These are phyloP conservation scores for Epichloe amarillans DNA, from an alignment of 2,329 filamentous ascomycete species.

Conservation along the genomic window DNA sequence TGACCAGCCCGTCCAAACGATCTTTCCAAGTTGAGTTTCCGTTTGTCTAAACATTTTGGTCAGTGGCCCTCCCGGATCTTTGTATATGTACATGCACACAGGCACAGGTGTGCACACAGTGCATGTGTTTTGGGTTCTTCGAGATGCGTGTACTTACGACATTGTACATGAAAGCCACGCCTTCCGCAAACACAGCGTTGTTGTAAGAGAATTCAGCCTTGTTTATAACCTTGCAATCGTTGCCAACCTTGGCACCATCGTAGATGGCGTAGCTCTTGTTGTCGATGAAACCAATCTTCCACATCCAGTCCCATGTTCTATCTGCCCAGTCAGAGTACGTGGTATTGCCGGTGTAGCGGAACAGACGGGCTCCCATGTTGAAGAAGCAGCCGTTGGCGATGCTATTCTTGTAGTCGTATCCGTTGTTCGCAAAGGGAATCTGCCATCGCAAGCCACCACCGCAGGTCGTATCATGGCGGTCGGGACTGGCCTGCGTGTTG, in stretches of 20 bases:
- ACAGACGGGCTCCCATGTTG: constrained; percentile 55
- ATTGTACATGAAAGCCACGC: constrained; percentile 53
- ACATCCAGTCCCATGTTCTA: constrained; percentile 50
- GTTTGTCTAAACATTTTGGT: constrained; percentile 24
- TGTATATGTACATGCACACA: not conserved
- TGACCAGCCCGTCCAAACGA: constrained; percentile 28
- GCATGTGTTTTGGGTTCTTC: not conserved
- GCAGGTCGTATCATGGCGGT: constrained; percentile 43
- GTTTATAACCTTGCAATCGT: constrained; percentile 42
- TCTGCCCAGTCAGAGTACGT: constrained; percentile 53
- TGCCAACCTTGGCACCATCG: constrained; percentile 39
- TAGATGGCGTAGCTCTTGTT: constrained; percentile 43
- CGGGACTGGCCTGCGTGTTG: constrained; percentile 37
- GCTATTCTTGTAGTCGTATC: constrained; percentile 64
- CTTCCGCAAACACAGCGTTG: constrained; percentile 42
- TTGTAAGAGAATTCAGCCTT: constrained; percentile 48
- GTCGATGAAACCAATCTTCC: constrained; percentile 43
- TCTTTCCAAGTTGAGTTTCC: constrained; percentile 37
- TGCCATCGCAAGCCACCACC: constrained; percentile 63
- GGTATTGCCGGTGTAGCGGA: constrained; percentile 52
- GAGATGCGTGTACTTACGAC: constrained; percentile 21
- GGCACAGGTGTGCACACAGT: no score
- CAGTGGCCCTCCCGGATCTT: not conserved
- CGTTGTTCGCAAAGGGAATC: constrained; percentile 59
- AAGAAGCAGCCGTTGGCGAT: constrained; percentile 48